phyloP scores from a whole-genome alignment of 2,329 filamentous ascomycete genomes.

The Fusarium protoensiforme region DNA sequence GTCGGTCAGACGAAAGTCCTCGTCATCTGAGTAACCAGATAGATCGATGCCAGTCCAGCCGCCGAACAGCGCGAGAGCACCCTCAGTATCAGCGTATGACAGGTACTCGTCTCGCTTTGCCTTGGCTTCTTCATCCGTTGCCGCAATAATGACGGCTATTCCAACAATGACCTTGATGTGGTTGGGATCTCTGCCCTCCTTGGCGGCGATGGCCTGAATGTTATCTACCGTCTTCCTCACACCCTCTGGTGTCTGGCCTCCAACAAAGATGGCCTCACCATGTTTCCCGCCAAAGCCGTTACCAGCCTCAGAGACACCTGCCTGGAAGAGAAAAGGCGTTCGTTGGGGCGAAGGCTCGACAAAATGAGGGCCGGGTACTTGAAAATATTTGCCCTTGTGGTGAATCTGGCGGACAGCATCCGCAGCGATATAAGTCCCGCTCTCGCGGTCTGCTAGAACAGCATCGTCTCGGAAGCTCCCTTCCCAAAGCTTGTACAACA shows the following conservation, averaged over 20 bases:
- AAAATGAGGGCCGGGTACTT: slow-evolving; percentile 55
- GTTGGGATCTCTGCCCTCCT: not conserved
- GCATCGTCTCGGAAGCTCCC: not conserved
- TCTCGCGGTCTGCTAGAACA: not conserved
- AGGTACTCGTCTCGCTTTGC: not conserved
- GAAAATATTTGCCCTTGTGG: slow-evolving; percentile 41
- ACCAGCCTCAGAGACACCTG: not conserved
- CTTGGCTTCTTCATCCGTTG: not conserved
- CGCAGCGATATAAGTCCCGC: slow-evolving; percentile 45
- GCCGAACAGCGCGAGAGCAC: not conserved
- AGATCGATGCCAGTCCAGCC: not conserved
- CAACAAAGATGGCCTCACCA: not conserved
- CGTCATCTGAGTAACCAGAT: not conserved
- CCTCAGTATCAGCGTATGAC: not conserved
- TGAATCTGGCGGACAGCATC: slow-evolving; percentile 50
- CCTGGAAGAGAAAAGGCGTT: not conserved
- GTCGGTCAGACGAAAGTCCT: not conserved
- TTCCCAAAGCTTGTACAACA: not conserved
- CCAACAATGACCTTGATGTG: slow-evolving; percentile 3
- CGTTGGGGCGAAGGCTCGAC: slow-evolving; percentile 45
- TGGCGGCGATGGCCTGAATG: not conserved
- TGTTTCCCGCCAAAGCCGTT: not conserved
- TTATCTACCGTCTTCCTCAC: slow-evolving; percentile 1
- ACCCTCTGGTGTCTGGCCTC: not conserved
- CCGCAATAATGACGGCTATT: not conserved